Percentiles rank a stretch among this genome's conserved stretches.
phyloP scores from a whole-genome alignment of 2,329 filamentous ascomycete genomes.

The Trichoderma koningii region DNA sequence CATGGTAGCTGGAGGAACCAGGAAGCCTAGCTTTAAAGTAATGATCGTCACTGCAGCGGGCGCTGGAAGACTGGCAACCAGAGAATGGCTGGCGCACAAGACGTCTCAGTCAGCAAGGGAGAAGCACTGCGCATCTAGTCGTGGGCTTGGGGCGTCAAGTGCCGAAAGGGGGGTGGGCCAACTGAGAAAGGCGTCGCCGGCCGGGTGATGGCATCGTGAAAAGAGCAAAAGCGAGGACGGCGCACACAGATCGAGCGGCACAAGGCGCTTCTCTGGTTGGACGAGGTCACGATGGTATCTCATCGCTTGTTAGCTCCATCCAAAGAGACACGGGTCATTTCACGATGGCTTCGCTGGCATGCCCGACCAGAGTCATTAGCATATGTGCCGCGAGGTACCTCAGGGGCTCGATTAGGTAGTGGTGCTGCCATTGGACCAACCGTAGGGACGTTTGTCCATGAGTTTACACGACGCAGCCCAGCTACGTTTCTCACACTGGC shows the following conservation, averaged over 20 bases:
- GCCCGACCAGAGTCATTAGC: slow-evolving; percentile 24
- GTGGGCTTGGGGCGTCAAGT: slow-evolving; percentile 23
- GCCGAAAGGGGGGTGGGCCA: slow-evolving; percentile 13
- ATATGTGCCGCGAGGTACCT: slow-evolving; percentile 17
- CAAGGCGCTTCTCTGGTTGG: slow-evolving; percentile 2
- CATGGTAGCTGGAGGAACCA: slow-evolving; percentile 22
- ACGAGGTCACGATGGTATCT: slow-evolving; percentile 25
- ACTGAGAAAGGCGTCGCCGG: slow-evolving; percentile 10
- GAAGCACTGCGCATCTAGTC: slow-evolving; percentile 31
- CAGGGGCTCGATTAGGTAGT: neutral
- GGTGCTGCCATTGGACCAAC: neutral
- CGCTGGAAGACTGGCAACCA: neutral
- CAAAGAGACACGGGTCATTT: slow-evolving; percentile 21
- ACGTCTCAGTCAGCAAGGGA: slow-evolving; percentile 38
- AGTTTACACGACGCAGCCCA: neutral
- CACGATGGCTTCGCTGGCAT: slow-evolving; percentile 29
- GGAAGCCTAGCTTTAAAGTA: slow-evolving; percentile 25
- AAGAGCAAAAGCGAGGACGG: neutral
- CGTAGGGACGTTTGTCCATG: neutral
- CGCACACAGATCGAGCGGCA: neutral
- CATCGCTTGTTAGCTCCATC: slow-evolving; percentile 23
- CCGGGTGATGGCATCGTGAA: slow-evolving; percentile 11
- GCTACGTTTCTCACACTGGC: neutral
- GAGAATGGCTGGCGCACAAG: slow-evolving; percentile 26
- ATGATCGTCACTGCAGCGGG: slow-evolving; percentile 17